Evolutionary conservation across 805 yeast species (phyloP), one percentile per base, ranked within the genome.

Genomic region (Wickerhamomyces rabaulensis): DNA sequence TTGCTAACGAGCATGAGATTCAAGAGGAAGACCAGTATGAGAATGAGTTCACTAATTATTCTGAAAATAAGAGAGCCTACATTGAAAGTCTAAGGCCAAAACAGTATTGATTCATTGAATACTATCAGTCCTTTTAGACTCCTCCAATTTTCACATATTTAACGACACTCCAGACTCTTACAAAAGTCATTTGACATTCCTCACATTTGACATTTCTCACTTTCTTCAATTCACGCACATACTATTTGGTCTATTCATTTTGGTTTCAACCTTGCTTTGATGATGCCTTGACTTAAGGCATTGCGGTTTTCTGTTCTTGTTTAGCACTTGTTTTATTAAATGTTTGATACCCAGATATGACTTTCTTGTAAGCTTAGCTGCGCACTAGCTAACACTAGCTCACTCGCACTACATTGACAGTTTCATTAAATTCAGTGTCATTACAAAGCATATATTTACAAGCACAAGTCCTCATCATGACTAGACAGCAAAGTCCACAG

Each of bases 11-110:
- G 1, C 47, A 56, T 40, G 69, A 67, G 42, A 68, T 69, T 15
- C 62, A 63, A n/a, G 73, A 70, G 46, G 75, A 70, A 46, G 75
- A 70, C 51, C 73, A 69, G 47, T 70, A 70, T 47, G 74, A 69
- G 52, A 70, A 72, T 48, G 75, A 71, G 42, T 72, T 70, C 43
- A 71, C 79, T 1, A 74, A 73, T 51, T 74, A 75, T 51, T 57
- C 67, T 7, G 65, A 64, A 44, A 75, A 67, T 51, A 74, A 70
- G 52, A 64, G 68, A 52, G 68, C 68, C 22, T 75, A 63, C 55
- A 63, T 68, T 41, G 62, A 70, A 45, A 63, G 71, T 48, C 52
- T 71, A 43, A 68, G 70, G 56, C 75, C 74, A 40, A 64, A 66
- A 43, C 41, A 39, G 7, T 47, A 51, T 9, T 50, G 45, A 27